phyloP scores from a whole-genome alignment of 768 basidiomycete genomes.

The Pleurotus tuoliensis region DNA sequence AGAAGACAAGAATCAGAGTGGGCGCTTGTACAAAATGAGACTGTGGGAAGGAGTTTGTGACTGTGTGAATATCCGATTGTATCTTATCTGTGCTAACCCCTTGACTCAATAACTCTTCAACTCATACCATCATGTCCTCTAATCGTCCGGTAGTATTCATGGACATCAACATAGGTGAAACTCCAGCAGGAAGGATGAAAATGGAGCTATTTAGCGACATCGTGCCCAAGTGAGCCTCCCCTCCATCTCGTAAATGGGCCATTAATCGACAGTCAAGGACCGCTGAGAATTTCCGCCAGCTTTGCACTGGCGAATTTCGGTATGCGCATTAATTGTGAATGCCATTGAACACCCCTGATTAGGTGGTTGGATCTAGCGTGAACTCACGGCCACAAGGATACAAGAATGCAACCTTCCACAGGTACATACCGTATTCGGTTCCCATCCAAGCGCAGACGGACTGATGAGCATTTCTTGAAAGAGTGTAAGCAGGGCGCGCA shows the following conservation, averaged over 20 bases:
- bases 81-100: not conserved
- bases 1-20: not conserved
- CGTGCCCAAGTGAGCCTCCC: constrained; percentile 75
- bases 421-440: constrained; percentile 41
- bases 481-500: constrained; percentile 54
- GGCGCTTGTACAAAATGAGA: not conserved
- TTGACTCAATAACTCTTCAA: no score
- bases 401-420: constrained; percentile 87
- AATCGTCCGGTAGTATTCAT: constrained; percentile 92
- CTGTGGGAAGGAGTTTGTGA: not conserved
- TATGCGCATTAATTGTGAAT: constrained; percentile 25
- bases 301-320: constrained; percentile 97
- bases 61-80: not conserved
- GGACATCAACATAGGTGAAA: constrained; percentile 96
- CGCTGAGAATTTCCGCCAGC: constrained; percentile 95
- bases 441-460: not conserved
- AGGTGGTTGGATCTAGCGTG: constrained; percentile 41
- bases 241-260: not conserved
- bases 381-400: constrained; percentile 88
- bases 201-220: constrained; percentile 98
- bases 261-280: constrained; percentile 51
- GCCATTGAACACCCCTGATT: not conserved
- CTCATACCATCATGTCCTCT: not conserved
- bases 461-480: constrained; percentile 21
- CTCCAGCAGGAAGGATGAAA: constrained; percentile 90